Evolutionary conservation across 2,329 filamentous ascomycete genomes (phyloP), one percentile per base, ranked within the genome.

Genomic region (Nemania sp.): DNA sequence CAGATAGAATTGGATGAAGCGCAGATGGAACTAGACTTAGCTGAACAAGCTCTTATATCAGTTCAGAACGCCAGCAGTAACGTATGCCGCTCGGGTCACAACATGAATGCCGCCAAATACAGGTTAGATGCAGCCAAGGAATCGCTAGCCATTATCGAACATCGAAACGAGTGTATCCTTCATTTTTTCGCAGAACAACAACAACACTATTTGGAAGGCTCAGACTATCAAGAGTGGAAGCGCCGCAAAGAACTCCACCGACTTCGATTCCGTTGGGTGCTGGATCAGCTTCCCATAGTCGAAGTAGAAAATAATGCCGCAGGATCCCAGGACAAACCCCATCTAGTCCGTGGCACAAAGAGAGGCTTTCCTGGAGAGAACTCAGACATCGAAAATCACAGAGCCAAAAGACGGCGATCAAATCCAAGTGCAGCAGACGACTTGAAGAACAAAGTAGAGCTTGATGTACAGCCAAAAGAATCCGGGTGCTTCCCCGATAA

Each of bases 271-370:
- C 22, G 36, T 12, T 49, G 51, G 44, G 31, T 49, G 12, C n/a
- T 43, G 26, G 44, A 49, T 12, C 44, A 54, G 15, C 12, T 54
- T 28, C 44, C 44, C n/a, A 6, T 54, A 8, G 15, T 54, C 9
- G 51, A 37, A 31, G 44, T 44, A 19, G 44, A 54, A 22, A 42
- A 24, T 20, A 44, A 37, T n/a, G 20, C 43, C 14, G 23, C 20
- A 20, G 44, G 11, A 9, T 14, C n/a, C 14, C 9, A 41, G 6
- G 19, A 26, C 8, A 34, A 7, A 22, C 36, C 26, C 12, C 24
- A 17, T 24, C 4, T 8, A 12, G 23, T 7, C 5, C 24, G 17
- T 28, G 20, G 19, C 15, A 15, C 12, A n/a, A 42, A 42, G 20
- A 42, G 19, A 34, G 20, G 36, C 19, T 28, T 9, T 9, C 14